Conservation (phyloP, 345 rosid species). For the Brassica nigra region DNA sequence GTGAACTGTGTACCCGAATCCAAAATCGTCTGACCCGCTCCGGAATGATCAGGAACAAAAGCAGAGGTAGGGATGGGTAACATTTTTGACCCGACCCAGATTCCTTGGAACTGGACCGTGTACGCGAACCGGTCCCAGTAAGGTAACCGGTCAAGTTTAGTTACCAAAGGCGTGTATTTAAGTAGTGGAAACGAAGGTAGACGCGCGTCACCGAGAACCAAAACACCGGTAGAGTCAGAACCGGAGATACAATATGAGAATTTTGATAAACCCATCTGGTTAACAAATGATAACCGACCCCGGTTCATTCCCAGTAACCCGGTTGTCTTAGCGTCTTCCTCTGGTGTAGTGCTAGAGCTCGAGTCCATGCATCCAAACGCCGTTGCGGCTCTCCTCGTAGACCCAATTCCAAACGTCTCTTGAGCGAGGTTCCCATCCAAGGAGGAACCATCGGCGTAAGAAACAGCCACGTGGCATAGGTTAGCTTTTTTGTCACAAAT, state of each 20-base stretch:
- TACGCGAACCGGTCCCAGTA: constrained; percentile 67
- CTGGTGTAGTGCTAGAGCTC: constrained; percentile 48
- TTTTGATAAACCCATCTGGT: constrained; percentile 62
- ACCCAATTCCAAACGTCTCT: constrained; percentile 49
- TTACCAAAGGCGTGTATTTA: constrained; percentile 56
- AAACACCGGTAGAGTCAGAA: constrained; percentile 56
- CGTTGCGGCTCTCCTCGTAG: constrained; percentile 35
- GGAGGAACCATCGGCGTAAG: constrained; percentile 65
- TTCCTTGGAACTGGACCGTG: constrained; percentile 59
- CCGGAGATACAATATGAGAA: constrained; percentile 81
- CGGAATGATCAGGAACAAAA: constrained; percentile 51
- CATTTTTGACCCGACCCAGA: constrained; percentile 48
- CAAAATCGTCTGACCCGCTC: constrained; percentile 76
- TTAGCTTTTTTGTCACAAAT: constrained; percentile 46
- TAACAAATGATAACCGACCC: constrained; percentile 67
- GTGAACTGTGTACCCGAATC: constrained; percentile 77
- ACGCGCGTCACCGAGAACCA: constrained; percentile 55
- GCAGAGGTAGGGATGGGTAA: constrained; percentile 48
- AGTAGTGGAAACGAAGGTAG: constrained; percentile 47
- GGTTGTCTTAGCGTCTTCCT: constrained; percentile 57
- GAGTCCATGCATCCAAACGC: constrained; percentile 72
- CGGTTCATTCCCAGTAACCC: constrained; percentile 80
- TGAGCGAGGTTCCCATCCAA: constrained; percentile 62
- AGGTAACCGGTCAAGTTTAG: constrained; percentile 53
- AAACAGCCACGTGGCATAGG: constrained; percentile 55